These are phyloP conservation scores for Tricholomella constricta DNA, from an alignment of 768 basidiomycete genomes.

Conservation along the genomic window DNA sequence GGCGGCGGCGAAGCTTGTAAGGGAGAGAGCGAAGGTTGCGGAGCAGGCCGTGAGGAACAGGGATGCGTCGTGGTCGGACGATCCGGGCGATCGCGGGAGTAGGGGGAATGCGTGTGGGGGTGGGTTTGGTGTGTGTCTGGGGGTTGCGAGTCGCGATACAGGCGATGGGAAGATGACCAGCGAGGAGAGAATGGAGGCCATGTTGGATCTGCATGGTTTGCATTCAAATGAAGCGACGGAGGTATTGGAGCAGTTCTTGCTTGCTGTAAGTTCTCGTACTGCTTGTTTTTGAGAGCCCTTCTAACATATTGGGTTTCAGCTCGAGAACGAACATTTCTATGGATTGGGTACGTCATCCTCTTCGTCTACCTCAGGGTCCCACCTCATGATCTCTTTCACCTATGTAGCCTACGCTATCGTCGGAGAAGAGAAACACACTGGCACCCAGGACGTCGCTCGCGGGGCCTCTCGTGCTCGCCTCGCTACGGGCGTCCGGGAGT, in stretches of 20 bases:
- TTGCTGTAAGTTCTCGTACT: conserved; percentile 62
- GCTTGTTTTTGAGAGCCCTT: background rate
- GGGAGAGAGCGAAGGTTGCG: conserved; percentile 74
- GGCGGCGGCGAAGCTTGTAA: conserved; percentile 83
- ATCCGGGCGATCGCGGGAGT: conserved; percentile 73
- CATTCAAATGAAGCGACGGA: conserved; percentile 94
- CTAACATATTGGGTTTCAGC: conserved; percentile 37
- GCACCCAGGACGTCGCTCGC: conserved; percentile 80
- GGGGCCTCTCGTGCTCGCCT: conserved; percentile 84
- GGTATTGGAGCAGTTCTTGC: conserved; percentile 85
- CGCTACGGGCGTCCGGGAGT: conserved; percentile 85
- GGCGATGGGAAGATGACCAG: conserved; percentile 60
- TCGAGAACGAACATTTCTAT: conserved; percentile 86
- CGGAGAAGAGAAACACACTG: conserved; percentile 96
- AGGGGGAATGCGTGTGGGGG: conserved; percentile 78
- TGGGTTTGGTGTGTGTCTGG: conserved; percentile 84
- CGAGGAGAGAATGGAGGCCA: conserved; percentile 89
- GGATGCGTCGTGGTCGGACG: conserved; percentile 80
- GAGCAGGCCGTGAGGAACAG: conserved; percentile 75
- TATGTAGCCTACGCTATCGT: conserved; percentile 80
- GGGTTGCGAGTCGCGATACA: conserved; percentile 67
- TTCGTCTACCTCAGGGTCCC: background rate
- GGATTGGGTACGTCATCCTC: conserved; percentile 65
- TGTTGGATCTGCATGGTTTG: conserved; percentile 91
- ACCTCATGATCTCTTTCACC: conserved; percentile 1